Evolutionary conservation across 148 eudicot genomes (phyloP), one percentile per base, ranked within the genome.

Genomic region (Fagopyrum tataricum): DNA sequence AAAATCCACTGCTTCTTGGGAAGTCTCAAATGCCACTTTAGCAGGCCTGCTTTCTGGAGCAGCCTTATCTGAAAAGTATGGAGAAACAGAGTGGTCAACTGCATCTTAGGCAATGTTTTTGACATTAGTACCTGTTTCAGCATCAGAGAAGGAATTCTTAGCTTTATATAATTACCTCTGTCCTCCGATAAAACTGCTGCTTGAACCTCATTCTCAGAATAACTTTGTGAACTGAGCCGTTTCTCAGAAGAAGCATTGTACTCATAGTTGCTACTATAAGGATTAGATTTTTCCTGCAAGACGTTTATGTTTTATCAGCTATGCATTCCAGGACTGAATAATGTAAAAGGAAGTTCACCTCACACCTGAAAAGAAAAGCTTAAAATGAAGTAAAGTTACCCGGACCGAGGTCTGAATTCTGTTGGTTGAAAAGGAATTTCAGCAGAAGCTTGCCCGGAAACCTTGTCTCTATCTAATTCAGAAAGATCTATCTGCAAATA

Each of bases 371-470:
- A 12, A 56, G 47, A 15, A 44, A 39, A 5, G 44, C 14, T 2
- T 39, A 9, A 64, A 64, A 64, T 64, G 18, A 4, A 56, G 17
- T 23, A 44, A 67, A 40, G 18, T 73, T 78, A 79, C 90, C 87
- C 76, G 71, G 71, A 74, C 73, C 71, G 71, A 75, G 76, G 79
- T 73, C 69, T 44, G 78, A 75, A 74, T 72, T 77, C 84, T 77
- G 82, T 86, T 18, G 82, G 72, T 69, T 88, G 76, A 43, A 84
- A 72, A 44, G 70, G 79, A 75, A 92, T 83, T 81, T 81, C 89
- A 81, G 88, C 91, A 75, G 96, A 81, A 70, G 87, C 92, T 80
- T 95, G 99, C 73, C 99, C 99, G 39, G 98, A 95, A 51, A 95
- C 79, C 67, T 90, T 82, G 83, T 90, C 88, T 76, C 99, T 85